A percentile compares a stretch with the other conserved stretches of the same genome.
Conservation (phyloP, 1,284 basidiomycete species). For the Moniliella sp. region DNA sequence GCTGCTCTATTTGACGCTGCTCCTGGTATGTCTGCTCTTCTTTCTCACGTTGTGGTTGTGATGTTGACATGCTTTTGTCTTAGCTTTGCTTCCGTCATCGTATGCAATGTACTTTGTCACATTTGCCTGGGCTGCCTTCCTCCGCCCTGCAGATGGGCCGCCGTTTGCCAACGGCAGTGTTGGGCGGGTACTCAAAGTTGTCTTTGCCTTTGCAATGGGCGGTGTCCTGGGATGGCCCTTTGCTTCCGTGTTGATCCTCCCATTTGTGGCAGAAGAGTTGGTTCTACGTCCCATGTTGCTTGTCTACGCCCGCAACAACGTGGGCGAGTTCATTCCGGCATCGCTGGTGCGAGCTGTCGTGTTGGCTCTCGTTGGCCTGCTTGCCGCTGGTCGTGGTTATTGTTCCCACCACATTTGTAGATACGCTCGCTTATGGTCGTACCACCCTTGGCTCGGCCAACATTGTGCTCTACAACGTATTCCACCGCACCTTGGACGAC, state of each 20-base stretch:
- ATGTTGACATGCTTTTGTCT: neutral
- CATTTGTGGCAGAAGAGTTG: constrained; percentile 75
- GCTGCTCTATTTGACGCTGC: constrained; percentile 85
- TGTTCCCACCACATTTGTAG: constrained; percentile 35
- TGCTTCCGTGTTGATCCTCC: constrained; percentile 58
- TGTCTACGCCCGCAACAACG: constrained; percentile 1
- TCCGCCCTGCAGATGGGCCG: constrained; percentile 1
- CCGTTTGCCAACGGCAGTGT: too few species aligned
- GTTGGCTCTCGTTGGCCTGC: constrained; percentile 44
- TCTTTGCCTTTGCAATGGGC: constrained; percentile 54
- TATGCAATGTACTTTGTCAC: constrained; percentile 51
- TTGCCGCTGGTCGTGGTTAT: constrained; percentile 49
- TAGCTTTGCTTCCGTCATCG: constrained; percentile 48
- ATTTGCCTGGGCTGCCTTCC: constrained; percentile 1
- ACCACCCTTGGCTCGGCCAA: constrained; percentile 68
- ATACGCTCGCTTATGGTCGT: constrained; percentile 68
- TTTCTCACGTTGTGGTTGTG: neutral
- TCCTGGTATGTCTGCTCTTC: constrained; percentile 48
- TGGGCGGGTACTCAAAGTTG: too few species aligned
- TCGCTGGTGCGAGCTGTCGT: constrained; percentile 38
- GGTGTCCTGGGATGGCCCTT: constrained; percentile 93
- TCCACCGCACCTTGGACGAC: too few species aligned
- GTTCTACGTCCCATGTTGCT: too few species aligned
- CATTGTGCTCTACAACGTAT: constrained; percentile 78
- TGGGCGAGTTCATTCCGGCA: neutral